Percentiles rank a stretch among this genome's conserved stretches.
phyloP scores from a whole-genome alignment of 2,329 filamentous ascomycete species.

The Ilyonectria destructans region DNA sequence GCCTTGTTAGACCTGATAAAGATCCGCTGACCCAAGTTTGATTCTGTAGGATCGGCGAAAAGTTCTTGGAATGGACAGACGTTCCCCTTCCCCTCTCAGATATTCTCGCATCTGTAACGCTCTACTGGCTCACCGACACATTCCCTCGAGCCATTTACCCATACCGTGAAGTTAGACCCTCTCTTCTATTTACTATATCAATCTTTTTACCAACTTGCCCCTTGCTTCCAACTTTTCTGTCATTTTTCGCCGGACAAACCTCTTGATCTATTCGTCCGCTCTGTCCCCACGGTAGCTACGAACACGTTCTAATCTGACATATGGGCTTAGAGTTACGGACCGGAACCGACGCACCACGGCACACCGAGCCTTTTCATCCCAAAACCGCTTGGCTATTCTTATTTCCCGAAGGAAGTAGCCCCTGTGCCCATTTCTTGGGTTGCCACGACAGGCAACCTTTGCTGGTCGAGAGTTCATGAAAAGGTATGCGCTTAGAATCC shows the following conservation, averaged over 20 bases:
- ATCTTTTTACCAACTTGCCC: neutral
- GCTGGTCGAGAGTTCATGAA: slow-evolving; percentile 1
- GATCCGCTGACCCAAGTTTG: too few relatives aligned
- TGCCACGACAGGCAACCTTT: slow-evolving; percentile 2
- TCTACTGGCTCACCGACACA: slow-evolving; percentile 7
- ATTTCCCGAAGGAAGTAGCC: slow-evolving; percentile 1
- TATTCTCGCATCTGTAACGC: neutral
- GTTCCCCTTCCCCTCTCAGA: neutral
- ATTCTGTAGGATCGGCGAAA: slow-evolving; percentile 3
- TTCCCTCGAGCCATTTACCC: slow-evolving; percentile 11
- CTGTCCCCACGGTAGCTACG: too few relatives aligned
- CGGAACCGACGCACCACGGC: neutral
- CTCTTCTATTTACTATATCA: neutral
- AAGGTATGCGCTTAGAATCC: neutral
- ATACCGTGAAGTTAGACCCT: neutral
- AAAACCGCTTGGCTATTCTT: slow-evolving; percentile 13
- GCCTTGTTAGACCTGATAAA: too few relatives aligned
- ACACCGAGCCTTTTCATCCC: neutral
- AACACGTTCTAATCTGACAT: too few relatives aligned
- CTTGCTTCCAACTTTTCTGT: too few relatives aligned
- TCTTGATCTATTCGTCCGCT: too few relatives aligned
- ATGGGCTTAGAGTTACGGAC: too few relatives aligned
- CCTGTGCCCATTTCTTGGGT: slow-evolving; percentile 3
- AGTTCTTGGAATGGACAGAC: slow-evolving; percentile 6
- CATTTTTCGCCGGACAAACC: too few relatives aligned